Evolutionary conservation across 2,329 filamentous ascomycete species (phyloP).

Genomic region (Hymenoscyphus fructigenus): DNA sequence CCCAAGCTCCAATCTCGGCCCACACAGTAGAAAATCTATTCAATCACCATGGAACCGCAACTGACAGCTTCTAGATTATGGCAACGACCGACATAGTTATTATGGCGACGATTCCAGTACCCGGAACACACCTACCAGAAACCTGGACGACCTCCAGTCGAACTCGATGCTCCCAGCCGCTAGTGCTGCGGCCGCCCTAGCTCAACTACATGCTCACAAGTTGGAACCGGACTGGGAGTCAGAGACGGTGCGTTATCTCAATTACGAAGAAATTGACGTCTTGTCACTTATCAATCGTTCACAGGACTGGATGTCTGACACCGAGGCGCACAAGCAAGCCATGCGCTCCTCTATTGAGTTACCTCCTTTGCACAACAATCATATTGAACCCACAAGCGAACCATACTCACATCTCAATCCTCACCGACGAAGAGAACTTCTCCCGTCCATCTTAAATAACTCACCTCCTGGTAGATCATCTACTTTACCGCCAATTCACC

Average conservation of each 20-base stretch:
- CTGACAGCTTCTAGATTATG: conserved; percentile 46
- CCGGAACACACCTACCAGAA: conserved; percentile 63
- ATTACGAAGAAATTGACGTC: conserved; percentile 2
- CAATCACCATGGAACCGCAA: conserved; percentile 18
- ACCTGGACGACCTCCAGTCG: conserved; percentile 64
- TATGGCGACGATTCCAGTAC: conserved; percentile 65
- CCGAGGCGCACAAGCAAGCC: conserved; percentile 62
- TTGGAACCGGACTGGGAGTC: conserved; percentile 75
- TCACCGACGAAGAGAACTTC: conserved; percentile 66
- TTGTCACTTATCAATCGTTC: conserved; percentile 19
- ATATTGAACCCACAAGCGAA: conserved; percentile 60
- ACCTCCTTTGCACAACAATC: conserved; percentile 62
- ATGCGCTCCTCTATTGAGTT: conserved; percentile 67
- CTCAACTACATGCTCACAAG: conserved; percentile 79
- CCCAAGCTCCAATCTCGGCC: conserved; percentile 31
- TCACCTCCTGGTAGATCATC: conserved; percentile 87
- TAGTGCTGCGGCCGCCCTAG: conserved; percentile 81
- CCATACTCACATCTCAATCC: conserved; percentile 64
- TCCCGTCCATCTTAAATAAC: conserved; percentile 77
- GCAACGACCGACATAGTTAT: conserved; percentile 64
- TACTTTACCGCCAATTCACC: conserved; percentile 80
- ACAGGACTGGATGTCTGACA: conserved; percentile 71
- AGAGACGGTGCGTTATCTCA: conserved; percentile 60
- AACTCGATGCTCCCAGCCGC: conserved; percentile 64
- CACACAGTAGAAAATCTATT: conserved; percentile 29